phyloP scores from a whole-genome alignment of 306 rosid species.

The Canavalia ensiformis region DNA sequence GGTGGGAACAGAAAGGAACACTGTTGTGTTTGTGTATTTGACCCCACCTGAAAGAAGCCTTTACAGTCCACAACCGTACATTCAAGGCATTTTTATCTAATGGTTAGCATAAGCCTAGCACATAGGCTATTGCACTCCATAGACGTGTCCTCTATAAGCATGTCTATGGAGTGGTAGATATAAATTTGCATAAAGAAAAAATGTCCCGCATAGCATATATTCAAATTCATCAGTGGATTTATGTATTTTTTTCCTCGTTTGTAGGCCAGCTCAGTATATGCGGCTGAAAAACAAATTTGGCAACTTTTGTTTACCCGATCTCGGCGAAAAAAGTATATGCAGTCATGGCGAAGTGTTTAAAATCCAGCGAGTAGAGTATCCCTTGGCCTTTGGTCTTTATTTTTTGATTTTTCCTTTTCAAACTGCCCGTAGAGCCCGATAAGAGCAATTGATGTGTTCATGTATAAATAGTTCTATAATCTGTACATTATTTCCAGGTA shows the following conservation, averaged over 20 bases:
- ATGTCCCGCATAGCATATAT: not conserved
- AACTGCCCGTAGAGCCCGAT: slow-evolving; percentile 29
- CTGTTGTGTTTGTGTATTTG: slow-evolving; percentile 12
- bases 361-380: slow-evolving; percentile 43
- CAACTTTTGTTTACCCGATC: slow-evolving; percentile 82
- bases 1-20: slow-evolving; percentile 2
- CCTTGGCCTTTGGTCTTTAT: slow-evolving; percentile 30
- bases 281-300: slow-evolving; percentile 87
- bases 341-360: slow-evolving; percentile 52
- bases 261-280: slow-evolving; percentile 74
- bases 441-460: slow-evolving; percentile 25
- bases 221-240: slow-evolving; percentile 5
- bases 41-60: not conserved
- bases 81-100: slow-evolving; percentile 4
- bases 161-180: slow-evolving; percentile 3
- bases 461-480: slow-evolving; percentile 43
- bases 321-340: slow-evolving; percentile 67
- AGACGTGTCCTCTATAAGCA: not conserved
- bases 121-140: slow-evolving; percentile 10
- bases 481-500: slow-evolving; percentile 38
- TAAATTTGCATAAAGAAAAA: slow-evolving; percentile 1
- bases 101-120: not conserved
- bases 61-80: not conserved
- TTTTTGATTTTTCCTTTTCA: not conserved
- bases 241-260: slow-evolving; percentile 31